Percentiles rank a stretch among this genome's conserved stretches.
Evolutionary conservation across 108 stramenopile species (phyloP).

Genomic region (Cylindrotheca closterium): DNA sequence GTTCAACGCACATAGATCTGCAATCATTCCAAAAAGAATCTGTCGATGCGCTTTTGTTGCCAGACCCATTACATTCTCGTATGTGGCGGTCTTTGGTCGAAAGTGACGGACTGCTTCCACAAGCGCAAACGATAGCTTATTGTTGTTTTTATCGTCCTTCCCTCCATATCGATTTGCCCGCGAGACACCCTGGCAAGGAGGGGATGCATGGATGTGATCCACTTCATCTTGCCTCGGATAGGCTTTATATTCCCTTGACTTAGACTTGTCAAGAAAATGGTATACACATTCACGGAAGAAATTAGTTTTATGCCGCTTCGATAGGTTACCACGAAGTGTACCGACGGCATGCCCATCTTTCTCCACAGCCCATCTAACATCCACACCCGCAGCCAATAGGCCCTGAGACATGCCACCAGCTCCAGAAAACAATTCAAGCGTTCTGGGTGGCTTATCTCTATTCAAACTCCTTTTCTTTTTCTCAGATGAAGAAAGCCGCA

Average conservation of each 20-base stretch:
- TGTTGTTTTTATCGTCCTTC: slow-evolving; percentile 9
- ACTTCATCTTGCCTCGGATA: slow-evolving; percentile 19
- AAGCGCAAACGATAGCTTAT: slow-evolving; percentile 37
- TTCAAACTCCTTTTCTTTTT: neutral
- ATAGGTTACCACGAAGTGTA: slow-evolving; percentile 36
- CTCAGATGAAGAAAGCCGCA: neutral
- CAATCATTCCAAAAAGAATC: slow-evolving; percentile 29
- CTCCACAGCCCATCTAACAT: slow-evolving; percentile 35
- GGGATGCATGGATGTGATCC: slow-evolving; percentile 16
- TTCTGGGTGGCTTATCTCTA: neutral
- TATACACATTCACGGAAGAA: neutral
- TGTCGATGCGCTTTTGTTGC: slow-evolving; percentile 17
- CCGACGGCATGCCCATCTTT: slow-evolving; percentile 29
- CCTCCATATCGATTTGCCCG: slow-evolving; percentile 23
- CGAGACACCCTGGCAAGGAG: slow-evolving; percentile 51
- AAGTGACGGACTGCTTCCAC: slow-evolving; percentile 29
- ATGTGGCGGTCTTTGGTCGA: slow-evolving; percentile 28
- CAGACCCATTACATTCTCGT: slow-evolving; percentile 51
- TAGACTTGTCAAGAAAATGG: slow-evolving; percentile 10
- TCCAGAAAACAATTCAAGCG: slow-evolving; percentile 50
- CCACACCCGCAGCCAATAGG: slow-evolving; percentile 31
- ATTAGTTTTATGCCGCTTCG: neutral
- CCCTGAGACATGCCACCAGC: slow-evolving; percentile 43
- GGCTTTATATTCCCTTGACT: slow-evolving; percentile 9
- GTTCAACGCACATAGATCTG: slow-evolving; percentile 24